These are phyloP conservation scores for Amanita jacksonii DNA, from an alignment of 768 basidiomycete species.

Conservation along the genomic window DNA sequence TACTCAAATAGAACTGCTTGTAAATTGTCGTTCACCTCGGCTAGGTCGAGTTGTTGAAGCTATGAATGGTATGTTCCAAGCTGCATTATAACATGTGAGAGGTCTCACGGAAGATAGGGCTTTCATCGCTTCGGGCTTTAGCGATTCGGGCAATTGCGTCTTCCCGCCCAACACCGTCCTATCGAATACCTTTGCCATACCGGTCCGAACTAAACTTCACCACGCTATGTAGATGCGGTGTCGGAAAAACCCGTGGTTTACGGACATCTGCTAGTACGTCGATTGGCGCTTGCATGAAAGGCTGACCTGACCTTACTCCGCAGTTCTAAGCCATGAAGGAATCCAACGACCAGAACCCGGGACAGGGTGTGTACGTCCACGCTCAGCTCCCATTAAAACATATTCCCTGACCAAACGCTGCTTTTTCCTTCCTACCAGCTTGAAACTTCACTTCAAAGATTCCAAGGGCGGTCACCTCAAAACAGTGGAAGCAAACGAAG, in stretches of 20 bases:
- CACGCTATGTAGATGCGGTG: neutral
- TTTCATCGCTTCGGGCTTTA: no score
- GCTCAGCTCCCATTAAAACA: neutral
- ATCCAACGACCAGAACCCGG: constrained; percentile 19
- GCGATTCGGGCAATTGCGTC: no score
- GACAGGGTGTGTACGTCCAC: constrained; percentile 18
- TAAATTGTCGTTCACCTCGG: no score
- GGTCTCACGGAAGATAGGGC: no score
- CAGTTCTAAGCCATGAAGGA: constrained; percentile 13
- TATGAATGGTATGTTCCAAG: constrained; percentile 2
- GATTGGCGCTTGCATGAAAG: no score
- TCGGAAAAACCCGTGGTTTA: neutral
- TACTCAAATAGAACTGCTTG: no score
- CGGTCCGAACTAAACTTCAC: neutral
- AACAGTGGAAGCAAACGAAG: constrained; percentile 88
- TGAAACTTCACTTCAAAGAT: constrained; percentile 87
- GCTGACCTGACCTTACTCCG: no score
- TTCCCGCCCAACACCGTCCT: no score
- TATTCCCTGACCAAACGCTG: neutral
- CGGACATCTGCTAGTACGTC: constrained; percentile 4
- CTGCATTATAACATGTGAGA: neutral
- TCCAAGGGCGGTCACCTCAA: constrained; percentile 75
- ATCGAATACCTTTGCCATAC: no score
- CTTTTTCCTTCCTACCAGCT: constrained; percentile 33
- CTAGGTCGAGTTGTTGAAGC: neutral